A percentile compares a stretch with the other conserved stretches of the same genome.
phyloP scores from a whole-genome alignment of 2,329 filamentous ascomycete genomes.

The Colletotrichum salicis region DNA sequence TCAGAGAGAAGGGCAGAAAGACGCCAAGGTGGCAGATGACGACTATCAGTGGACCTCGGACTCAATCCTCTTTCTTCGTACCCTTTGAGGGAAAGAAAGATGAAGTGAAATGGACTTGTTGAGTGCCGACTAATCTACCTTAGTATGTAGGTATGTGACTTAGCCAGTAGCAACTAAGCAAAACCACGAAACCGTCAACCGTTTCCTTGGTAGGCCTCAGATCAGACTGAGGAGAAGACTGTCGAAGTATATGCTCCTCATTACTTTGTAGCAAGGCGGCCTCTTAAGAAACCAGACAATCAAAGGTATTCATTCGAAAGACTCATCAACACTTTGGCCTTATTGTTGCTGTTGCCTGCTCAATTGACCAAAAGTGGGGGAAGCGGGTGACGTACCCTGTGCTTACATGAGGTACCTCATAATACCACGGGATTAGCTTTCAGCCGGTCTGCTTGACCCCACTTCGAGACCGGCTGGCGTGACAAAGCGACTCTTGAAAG shows the following conservation, averaged over 20 bases:
- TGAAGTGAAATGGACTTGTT: background rate
- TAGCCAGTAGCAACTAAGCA: background rate
- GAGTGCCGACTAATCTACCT: background rate
- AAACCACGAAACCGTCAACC: background rate
- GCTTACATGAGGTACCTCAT: background rate
- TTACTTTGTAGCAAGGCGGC: background rate
- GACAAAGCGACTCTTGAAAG: background rate
- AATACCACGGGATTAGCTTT: background rate
- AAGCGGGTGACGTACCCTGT: background rate
- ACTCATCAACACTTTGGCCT: background rate
- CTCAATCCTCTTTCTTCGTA: background rate
- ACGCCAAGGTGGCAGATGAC: background rate
- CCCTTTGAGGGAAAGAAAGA: background rate
- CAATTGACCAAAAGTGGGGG: background rate
- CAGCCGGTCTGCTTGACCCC: background rate
- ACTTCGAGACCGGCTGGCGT: background rate
- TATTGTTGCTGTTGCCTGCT: background rate
- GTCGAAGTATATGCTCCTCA: background rate
- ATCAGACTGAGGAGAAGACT: background rate
- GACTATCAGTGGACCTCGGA: background rate
- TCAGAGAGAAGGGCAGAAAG: background rate
- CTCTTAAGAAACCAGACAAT: background rate
- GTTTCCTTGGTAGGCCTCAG: background rate
- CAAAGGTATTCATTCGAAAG: background rate
- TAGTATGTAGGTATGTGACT: too few species aligned